Base-by-base conservation (phyloP, 2,329 filamentous ascomycete species). In the Fusarium graminum region DNA sequence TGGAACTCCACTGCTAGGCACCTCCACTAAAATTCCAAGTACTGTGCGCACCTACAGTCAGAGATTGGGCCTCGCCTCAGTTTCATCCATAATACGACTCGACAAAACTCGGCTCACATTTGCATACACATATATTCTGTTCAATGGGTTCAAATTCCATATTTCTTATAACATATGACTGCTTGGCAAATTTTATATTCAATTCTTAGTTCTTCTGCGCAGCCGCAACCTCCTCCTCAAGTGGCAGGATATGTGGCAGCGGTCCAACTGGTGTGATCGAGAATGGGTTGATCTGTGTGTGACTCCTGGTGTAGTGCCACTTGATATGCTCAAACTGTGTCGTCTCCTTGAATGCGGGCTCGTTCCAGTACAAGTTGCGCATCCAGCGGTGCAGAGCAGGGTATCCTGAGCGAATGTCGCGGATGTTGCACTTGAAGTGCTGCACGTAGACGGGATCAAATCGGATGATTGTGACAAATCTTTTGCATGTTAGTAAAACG, bases 261-360 rank as follows among this genome's bases (percentile, higher is more conserved):
- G 95, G 94, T 0, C 94, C 94, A 16, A 97, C 75, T 1, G 94
- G 94, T 25, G 93, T 94, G 74, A 99, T 97, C 38, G 83, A 81
- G 47, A 82, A 78, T 16, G 88, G 88, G 78, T 91, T 91, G 75
- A 91, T 90, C 80, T 90, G 85, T 11, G 82, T 83, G 72, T 88
- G 86, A 68, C 84, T 88, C 71, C 83, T 81, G 61, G 86, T 87
- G 76, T 87, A 88, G 76, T 90, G 88, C 77, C 82, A 90, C 86
- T 97, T 97, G 82, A 98, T 98, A 80, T 99, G 95, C 77, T 96
- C 87, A 77, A 97, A 97, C 78, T 97, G 87, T 22, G 94, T 97
- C 63, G 93, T 95, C 50, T 91, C 87, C 65, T 82, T 82, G 80
- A 97, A 97, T 4, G 92, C 93, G 0, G 88, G 83, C 25, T 88